Conservation (phyloP, 2,329 filamentous ascomycete genomes). For the Arthrobotrys iridis region DNA sequence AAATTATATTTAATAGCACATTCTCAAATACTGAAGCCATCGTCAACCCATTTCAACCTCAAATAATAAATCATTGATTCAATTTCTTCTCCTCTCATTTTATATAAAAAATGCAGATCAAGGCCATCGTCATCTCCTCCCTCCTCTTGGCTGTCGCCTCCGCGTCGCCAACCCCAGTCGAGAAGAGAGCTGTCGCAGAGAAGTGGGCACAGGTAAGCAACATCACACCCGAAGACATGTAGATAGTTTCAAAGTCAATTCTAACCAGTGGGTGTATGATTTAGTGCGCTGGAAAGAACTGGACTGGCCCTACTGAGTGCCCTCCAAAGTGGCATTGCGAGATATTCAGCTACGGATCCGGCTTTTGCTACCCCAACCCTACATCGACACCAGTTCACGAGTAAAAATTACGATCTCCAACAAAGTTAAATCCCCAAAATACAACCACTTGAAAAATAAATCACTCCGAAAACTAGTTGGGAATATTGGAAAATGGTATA, state of each 20-base stretch:
- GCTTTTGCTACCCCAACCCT: conserved; percentile 7
- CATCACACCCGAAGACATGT: no score
- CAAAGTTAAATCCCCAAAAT: no score
- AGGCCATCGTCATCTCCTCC: not conserved
- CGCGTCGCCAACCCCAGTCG: not conserved
- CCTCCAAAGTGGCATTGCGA: not conserved
- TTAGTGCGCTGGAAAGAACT: conserved; percentile 5
- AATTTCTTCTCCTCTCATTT: not conserved
- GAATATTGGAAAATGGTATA: no score
- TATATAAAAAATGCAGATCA: conserved; percentile 9
- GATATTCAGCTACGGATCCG: conserved; percentile 4
- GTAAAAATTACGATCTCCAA: not conserved
- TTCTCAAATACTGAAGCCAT: not conserved
- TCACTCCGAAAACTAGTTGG: no score
- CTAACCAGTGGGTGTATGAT: not conserved
- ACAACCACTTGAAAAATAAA: no score
- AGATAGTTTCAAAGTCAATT: not conserved
- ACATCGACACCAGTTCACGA: conserved; percentile 3
- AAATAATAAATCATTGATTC: not conserved
- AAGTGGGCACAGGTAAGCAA: conserved; percentile 4
- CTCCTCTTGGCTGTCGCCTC: conserved; percentile 4
- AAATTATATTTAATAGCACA: not conserved
- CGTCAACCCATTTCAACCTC: not conserved
- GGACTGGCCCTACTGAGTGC: conserved; percentile 2
- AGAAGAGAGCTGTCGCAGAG: not conserved